A percentile compares a stretch with the other conserved stretches of the same genome.
Evolutionary conservation across 2,329 filamentous ascomycete genomes (phyloP).

Genomic region (Pseudonectria foliicola): DNA sequence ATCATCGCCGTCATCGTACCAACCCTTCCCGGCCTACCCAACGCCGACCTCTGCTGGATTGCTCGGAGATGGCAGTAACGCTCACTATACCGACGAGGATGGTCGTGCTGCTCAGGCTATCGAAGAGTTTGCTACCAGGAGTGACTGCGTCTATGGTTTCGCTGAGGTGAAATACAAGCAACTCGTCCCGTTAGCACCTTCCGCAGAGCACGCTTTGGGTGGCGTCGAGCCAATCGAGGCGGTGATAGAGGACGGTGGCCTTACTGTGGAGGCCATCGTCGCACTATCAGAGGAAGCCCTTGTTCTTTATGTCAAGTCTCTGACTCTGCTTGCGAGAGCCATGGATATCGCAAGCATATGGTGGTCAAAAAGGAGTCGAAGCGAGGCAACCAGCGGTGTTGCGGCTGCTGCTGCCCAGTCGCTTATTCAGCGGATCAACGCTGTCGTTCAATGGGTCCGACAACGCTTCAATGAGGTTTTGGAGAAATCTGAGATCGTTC

Average conservation of each 20-base stretch:
- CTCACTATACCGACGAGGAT: constrained; percentile 66
- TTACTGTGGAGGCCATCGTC: constrained; percentile 81
- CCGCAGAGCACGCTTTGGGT: constrained; percentile 62
- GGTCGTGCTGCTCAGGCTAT: constrained; percentile 69
- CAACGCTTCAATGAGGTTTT: constrained; percentile 93
- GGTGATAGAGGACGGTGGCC: constrained; percentile 57
- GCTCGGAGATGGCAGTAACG: constrained; percentile 55
- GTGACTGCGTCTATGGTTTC: constrained; percentile 95
- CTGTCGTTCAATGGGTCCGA: constrained; percentile 92
- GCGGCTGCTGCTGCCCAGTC: constrained; percentile 39
- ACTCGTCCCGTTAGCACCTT: constrained; percentile 81
- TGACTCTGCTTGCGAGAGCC: constrained; percentile 82
- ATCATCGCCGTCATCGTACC: constrained; percentile 74
- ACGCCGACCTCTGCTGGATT: constrained; percentile 54
- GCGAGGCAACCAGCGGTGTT: constrained; percentile 41
- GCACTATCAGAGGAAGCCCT: constrained; percentile 88
- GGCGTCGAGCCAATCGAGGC: constrained; percentile 50
- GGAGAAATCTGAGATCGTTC: constrained; percentile 93
- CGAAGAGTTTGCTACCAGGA: constrained; percentile 86
- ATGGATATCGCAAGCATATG: constrained; percentile 93
- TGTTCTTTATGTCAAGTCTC: constrained; percentile 90
- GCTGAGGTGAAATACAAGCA: constrained; percentile 98
- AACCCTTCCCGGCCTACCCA: constrained; percentile 79
- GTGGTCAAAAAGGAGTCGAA: constrained; percentile 77
- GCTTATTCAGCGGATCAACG: constrained; percentile 69